Base-by-base conservation (phyloP, 202 grass and related monocot genomes). In the Bolboschoenoplectus hybrid region DNA sequence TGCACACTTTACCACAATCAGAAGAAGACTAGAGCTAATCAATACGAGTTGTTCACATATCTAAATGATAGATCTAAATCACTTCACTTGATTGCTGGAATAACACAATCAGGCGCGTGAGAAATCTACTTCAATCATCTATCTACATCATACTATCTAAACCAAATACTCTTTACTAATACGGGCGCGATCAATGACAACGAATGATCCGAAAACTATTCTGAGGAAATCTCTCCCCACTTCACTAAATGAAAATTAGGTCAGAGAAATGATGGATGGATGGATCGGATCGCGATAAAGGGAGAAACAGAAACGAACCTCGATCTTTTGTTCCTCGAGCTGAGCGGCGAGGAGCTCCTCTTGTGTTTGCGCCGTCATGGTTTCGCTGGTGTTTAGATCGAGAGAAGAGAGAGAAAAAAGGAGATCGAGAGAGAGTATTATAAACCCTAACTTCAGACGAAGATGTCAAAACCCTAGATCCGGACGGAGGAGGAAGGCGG, bases 281-380 rank as follows among this genome's bases (percentile, higher is more conserved):
- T 13, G 2, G 5, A 53, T 70, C 35, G 51, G 17, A 88, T 88
- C 46, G 47, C 17, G 14, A 32, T 4, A 14, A 46, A 57, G 41
- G 63, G 4, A 32, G 47, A 63, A 16, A 70, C 17, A 70, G 11
- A 58, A 16, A 71, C 72, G 88, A 70, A 93, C 92, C 63, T 92
- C 86, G 75, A 92, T 87, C 74, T 86, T 75, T n/a, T 94, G 92
- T 81, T 90, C 86, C 88, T 90, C 90, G 75, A 94, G 90, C 63
- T 88, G 89, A 11, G 84, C 84, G 26, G 88, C 89, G 43, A 94
- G 90, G 32, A 90, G 86, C 70, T 94, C 92, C 74, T 94, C 88
- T 49, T 89, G 79, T 7, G 85, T 88, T 52, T 87, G 90, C 44
- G 88, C 86, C 70, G 92, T 94, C 92, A 92, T 94, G 81, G 88